Percentiles rank a stretch among this genome's conserved stretches.
Conservation (phyloP, 164 flowering plant species). For the Buxus sempervirens region DNA sequence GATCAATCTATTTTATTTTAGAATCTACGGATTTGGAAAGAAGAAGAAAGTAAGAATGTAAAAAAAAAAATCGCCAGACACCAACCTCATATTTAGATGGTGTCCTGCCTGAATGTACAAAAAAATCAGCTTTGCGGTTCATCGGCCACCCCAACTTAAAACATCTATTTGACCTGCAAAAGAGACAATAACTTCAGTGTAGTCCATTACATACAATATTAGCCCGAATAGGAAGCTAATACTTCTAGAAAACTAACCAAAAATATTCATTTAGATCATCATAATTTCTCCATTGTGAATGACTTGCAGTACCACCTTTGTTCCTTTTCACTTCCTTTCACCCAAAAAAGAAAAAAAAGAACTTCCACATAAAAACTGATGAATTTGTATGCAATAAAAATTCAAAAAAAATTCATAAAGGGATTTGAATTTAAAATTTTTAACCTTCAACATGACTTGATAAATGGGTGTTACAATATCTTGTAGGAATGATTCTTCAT, state of each 20-base stretch:
- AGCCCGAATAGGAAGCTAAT: not conserved
- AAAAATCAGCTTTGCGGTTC: slow-evolving; percentile 66
- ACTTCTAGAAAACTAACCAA: slow-evolving; percentile 45
- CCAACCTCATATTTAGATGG: slow-evolving; percentile 24
- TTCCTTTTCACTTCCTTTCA: slow-evolving; percentile 88
- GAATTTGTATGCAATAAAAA: not conserved
- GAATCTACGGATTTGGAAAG: too few relatives aligned
- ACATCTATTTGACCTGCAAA: slow-evolving; percentile 68
- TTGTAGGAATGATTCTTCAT: slow-evolving; percentile 72
- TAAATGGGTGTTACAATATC: slow-evolving; percentile 82
- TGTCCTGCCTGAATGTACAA: slow-evolving; percentile 54
- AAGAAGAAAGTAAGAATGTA: too few relatives aligned
- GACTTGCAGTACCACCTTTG: slow-evolving; percentile 83
- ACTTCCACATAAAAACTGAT: slow-evolving; percentile 11
- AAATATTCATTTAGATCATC: slow-evolving; percentile 98
- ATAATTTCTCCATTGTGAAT: slow-evolving; percentile 95
- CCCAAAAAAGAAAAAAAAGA: slow-evolving; percentile 18
- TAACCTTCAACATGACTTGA: slow-evolving; percentile 76
- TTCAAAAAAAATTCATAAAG: not conserved
- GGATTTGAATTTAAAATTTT: not conserved
- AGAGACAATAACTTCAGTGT: not conserved
- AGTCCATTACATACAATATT: not conserved
- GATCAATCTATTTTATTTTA: too few relatives aligned
- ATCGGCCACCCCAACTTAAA: slow-evolving; percentile 81
- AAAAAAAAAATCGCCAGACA: too few relatives aligned